Evolutionary conservation across 106 monocot species (phyloP).

Genomic region (Amphibolis antarctica): DNA sequence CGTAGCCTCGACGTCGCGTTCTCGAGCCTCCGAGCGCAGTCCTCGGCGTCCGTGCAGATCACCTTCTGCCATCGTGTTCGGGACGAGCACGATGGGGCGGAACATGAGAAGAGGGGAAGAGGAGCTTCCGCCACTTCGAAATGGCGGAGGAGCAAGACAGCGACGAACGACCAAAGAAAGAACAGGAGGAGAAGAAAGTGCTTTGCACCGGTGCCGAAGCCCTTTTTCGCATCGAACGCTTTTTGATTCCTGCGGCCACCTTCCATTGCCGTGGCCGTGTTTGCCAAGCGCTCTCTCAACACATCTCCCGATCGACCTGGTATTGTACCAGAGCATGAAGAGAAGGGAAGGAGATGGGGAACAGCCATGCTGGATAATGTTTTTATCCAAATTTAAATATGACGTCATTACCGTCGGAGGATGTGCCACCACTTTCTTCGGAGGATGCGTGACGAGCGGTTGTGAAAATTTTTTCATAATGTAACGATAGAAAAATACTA

Average conservation of each 20-base stretch:
- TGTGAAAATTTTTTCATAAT: too few relatives aligned
- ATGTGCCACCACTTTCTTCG: too few relatives aligned
- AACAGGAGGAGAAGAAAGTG: background rate
- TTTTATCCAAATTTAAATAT: too few relatives aligned
- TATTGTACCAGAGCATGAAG: too few relatives aligned
- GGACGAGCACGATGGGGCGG: background rate
- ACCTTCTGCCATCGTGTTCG: background rate
- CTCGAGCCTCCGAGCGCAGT: conserved; percentile 1
- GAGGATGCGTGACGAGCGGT: too few relatives aligned
- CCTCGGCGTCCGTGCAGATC: background rate
- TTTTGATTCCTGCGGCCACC: background rate
- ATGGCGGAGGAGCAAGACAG: background rate
- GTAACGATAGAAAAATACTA: too few relatives aligned
- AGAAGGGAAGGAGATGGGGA: too few relatives aligned
- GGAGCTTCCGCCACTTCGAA: background rate
- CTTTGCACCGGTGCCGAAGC: background rate
- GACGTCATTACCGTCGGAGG: too few relatives aligned
- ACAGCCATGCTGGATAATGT: too few relatives aligned
- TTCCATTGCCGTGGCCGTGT: background rate
- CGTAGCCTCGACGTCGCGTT: conserved; percentile 15
- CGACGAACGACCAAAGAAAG: background rate
- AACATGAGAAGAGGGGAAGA: background rate
- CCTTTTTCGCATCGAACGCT: background rate
- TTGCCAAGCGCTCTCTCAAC: too few relatives aligned
- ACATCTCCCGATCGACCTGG: too few relatives aligned